Evolutionary conservation across 2,329 filamentous ascomycete species (phyloP), one percentile per base, ranked within the genome.

Genomic region (Colletotrichum chlorophyti): DNA sequence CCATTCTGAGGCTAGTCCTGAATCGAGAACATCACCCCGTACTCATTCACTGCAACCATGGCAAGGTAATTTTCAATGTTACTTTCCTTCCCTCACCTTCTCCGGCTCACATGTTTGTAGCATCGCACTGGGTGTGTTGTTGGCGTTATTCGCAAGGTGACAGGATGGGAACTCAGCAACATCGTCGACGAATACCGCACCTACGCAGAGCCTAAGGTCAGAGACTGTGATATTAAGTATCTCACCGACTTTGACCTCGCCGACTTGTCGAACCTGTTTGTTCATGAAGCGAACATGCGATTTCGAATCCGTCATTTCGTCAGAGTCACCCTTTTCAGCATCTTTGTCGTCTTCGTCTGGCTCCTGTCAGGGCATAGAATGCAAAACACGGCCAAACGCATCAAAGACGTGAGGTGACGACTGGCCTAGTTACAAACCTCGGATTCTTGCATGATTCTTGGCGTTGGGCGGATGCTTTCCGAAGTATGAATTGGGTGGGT

Each of bases 121-220:
- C 93, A 97, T 70, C 89, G 93, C 57, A 97, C 93, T 15, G 93
- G 93, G 19, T 97, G 93, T 69, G 89, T 95, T n/a, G 83, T 93
- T 45, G 93, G 87, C 15, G 87, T 90, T 55, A 82, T 96, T 62
- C 87, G 93, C 62, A 91, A 90, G 70, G 75, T 91, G 11, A 83
- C 86, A 12, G 86, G 89, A 12, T 91, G 90, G 87, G 77, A 85
- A 15, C 71, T 86, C 1, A 71, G 81, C 1, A 76, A 78, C 14
- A 84, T 91, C 31, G 72, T 95, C 31, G 79, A 85, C 47, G 93
- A 97, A 72, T 97, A 96, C 76, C 78, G 81, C 62, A 76, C 77
- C 1, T 93, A 87, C 65, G 85, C 86, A 1, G 75, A 78, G 29
- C 82, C 83, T 17, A 89, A 89, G 70, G 71, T 79, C 14, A 82